A percentile compares a stretch with the other conserved stretches of the same genome.
Conservation (phyloP, 176 grass and related monocot species). For the Oryza officinalis region DNA sequence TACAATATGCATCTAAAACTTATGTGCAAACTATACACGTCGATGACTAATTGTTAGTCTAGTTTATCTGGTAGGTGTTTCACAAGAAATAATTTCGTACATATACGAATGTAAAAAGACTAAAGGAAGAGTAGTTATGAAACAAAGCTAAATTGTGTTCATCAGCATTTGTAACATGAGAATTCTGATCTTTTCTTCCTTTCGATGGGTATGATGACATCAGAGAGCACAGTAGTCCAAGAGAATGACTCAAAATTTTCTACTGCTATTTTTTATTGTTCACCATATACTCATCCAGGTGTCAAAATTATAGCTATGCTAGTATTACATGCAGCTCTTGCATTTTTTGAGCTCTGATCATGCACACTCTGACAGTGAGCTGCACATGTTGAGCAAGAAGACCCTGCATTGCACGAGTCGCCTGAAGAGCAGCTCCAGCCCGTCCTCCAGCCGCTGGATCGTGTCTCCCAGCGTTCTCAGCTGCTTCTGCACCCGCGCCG, state of each 20-base stretch:
- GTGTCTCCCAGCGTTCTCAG: conserved; percentile 43
- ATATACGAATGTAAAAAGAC: neutral
- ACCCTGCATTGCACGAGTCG: conserved; percentile 50
- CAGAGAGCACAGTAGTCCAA: neutral
- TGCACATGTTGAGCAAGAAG: conserved; percentile 50
- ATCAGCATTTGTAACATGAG: neutral
- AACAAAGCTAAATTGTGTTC: neutral
- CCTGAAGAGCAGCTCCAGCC: conserved; percentile 49
- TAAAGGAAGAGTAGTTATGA: neutral
- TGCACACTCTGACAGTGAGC: conserved; percentile 11
- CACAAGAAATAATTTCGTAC: neutral
- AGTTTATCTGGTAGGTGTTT: too few relatives aligned
- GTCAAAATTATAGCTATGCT: conserved; percentile 36
- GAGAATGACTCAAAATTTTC: neutral
- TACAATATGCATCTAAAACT: too few relatives aligned
- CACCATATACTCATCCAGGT: neutral
- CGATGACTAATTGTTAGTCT: too few relatives aligned
- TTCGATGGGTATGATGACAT: neutral
- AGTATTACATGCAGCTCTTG: neutral
- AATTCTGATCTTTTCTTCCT: neutral
- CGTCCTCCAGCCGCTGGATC: conserved; percentile 45
- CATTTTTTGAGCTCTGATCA: conserved; percentile 1
- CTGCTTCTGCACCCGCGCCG: conserved; percentile 24
- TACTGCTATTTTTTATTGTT: neutral
- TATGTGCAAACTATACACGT: too few relatives aligned